Base-by-base conservation (phyloP, 192 early-diverging fungal species). In the Rhizoclosmatium globosum region DNA sequence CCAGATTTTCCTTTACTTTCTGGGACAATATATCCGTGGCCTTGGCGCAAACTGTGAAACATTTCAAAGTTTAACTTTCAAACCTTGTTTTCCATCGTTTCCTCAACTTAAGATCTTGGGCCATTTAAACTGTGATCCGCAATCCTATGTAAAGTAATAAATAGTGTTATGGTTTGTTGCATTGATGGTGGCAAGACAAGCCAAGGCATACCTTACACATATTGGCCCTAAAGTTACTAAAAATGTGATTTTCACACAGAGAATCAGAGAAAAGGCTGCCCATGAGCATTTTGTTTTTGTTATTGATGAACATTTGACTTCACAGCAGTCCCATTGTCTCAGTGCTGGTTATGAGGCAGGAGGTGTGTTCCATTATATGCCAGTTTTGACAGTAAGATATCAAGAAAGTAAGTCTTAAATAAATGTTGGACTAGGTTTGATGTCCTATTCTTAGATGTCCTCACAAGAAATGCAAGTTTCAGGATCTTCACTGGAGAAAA, bases 201-300 rank as follows among this genome's bases (percentile, higher is more conserved):
- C 31, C 31, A 31, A 31, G 31, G 31, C 31, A 31, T 31, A 31
- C 31, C 31, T 53, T 53, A 17, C 50, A 53, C 17, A 13, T 53
- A 53, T 17, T 53, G 6, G 50, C 50, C 9, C 50, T 7, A 17
- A 13, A 44, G 13, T 92, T 89, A 2, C 97, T 93, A 84, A 97
- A 95, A 43, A 94, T 91, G 71, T 95, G 89, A 31, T 31, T 31
- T 31, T 31, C 31, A 31, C 31, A 31, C 31, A 31, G 31, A 31
- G 31, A 31, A 31, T 31, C 31, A 31, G 31, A 31, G 31, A 31
- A 31, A 31, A 31, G 31, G 31, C 31, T 31, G 31, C 31, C 31
- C 31, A 31, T 31, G 31, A 31, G 31, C 31, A 31, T 31, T 31
- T 31, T 31, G 31, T 31, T 31, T 31, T 31, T 31, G 31, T 31